A percentile compares a stretch with the other conserved stretches of the same genome.
Conservation (phyloP, 2,329 filamentous ascomycete species). For the Pseudogymnoascus sp. region DNA sequence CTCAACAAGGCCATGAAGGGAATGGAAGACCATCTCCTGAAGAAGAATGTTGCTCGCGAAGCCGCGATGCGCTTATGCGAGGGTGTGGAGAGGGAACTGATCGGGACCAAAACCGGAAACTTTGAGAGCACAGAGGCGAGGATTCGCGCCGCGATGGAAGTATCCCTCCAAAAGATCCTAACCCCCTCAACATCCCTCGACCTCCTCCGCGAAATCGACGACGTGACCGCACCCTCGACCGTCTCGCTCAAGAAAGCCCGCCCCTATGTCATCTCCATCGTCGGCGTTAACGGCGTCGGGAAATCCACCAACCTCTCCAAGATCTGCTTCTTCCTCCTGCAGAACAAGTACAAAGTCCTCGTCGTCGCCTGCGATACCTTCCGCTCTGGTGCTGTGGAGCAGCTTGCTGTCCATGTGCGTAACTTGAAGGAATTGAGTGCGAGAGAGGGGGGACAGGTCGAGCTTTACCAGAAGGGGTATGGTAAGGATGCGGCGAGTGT, state of each 20-base stretch:
- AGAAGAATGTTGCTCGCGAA: conserved; percentile 94
- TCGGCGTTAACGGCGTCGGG: conserved; percentile 95
- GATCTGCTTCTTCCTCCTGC: conserved; percentile 93
- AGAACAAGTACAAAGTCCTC: conserved; percentile 93
- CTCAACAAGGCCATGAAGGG: conserved; percentile 86
- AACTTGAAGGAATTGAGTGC: conserved; percentile 83
- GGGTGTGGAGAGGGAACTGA: conserved; percentile 79
- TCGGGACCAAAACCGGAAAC: conserved; percentile 83
- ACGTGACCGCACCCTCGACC: conserved; percentile 57
- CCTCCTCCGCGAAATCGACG: conserved; percentile 84
- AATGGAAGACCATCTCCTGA: conserved; percentile 90
- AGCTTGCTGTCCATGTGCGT: conserved; percentile 87
- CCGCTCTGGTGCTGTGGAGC: conserved; percentile 92
- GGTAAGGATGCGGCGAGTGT: conserved; percentile 96
- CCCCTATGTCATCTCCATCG: conserved; percentile 95
- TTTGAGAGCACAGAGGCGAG: conserved; percentile 84
- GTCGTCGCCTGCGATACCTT: conserved; percentile 96
- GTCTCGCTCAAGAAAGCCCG: conserved; percentile 56
- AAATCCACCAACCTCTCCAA: conserved; percentile 98
- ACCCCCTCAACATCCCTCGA: conserved; percentile 93
- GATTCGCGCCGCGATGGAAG: conserved; percentile 81
- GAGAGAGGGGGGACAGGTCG: conserved; percentile 76
- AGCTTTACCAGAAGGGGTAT: conserved; percentile 94
- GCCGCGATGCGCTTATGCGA: conserved; percentile 86
- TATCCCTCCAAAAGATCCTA: conserved; percentile 86